Base-by-base conservation (phyloP, 345 rosid genomes). In the Melastoma malabathricum region DNA sequence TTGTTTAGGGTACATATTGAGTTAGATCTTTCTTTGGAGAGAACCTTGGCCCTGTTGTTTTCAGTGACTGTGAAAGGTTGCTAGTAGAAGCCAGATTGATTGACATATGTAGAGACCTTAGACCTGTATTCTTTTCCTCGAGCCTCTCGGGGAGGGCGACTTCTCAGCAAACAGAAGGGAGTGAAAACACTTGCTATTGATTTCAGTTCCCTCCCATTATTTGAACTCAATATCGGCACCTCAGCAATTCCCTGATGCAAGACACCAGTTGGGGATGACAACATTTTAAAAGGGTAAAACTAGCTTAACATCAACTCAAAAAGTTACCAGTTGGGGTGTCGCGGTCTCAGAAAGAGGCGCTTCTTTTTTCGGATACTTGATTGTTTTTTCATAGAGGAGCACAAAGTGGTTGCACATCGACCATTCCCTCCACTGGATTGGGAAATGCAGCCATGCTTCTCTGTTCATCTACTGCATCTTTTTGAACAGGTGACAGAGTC, bases 61-160 rank as follows among this genome's bases (percentile, higher is more conserved):
- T 57, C 52, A 27, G 18, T 39, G 43, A 51, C 47, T 29, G 22
- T 41, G 18, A 18, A 51, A 63, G 48, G 55, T 56, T 48, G 25
- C 62, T 47, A 34, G 17, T 5, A 25, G 77, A 65, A 43, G 66
- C 56, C 63, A 80, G 70, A 67, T 69, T 73, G 47, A 72, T 60
- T 2, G 83, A 74, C 79, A 57, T 60, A 45, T 70, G 78, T 51
- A 76, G 64, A 12, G 79, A 66, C 56, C 55, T 78, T 41, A 68
- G 27, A 43, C 66, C 55, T 51, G 54, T 51, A 71, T 68, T 72
- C 65, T 63, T 77, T 65, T 64, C 68, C 44, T 51, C 43, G 60
- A 51, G 43, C 19, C 18, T 45, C 57, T 62, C 53, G n/a, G n/a
- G 20, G 64, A 64, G 5, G 15, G 34, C 44, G 50, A 44, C 47